Base-by-base conservation (phyloP, 257 asterid genomes). In the Scutellaria galericulata region DNA sequence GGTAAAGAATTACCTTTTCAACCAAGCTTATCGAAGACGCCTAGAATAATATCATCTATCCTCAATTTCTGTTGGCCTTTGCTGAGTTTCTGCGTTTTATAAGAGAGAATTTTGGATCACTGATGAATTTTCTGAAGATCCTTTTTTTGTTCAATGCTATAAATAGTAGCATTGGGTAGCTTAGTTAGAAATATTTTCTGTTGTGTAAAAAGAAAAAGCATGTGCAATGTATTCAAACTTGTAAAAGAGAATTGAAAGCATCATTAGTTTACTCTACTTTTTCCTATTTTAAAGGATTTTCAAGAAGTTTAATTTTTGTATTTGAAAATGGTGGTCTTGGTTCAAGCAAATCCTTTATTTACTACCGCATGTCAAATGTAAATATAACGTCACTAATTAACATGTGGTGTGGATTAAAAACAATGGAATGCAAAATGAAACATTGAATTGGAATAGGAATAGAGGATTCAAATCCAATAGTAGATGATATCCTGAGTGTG, bases 1-100 rank as follows among this genome's bases (percentile, higher is more conserved):
- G 70, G 58, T 46, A 65, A 68, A 13, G 72, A 40, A 15, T 64
- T 37, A 5, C 81, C 83, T 41, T 35, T 74, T 51, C 65, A 46
- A 52, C 81, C 75, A 69, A 46, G 67, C 47, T 51, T 44, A 35
- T 53, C 84, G 15, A 50, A 40, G 22, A 70, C 9, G 27, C 74
- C 78, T 10, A 37, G 59, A 7, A 24, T 22, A 59, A 9, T 31
- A 56, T 72, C 85, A 47, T 55, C 61, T 24, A 31, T 53, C 80
- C 46, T 20, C 66, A 14, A 15, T 14, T 52, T 55, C 54, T 67
- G 39, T 44, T 57, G 50, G 76, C 57, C 44, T 65, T 59, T 57
- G 71, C 64, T 76, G 4, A 6, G 58, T 59, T 71, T 72, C 78
- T 50, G 61, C 51, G 11, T 64, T 72, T 72, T 10, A 11, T 12